Percentiles rank a stretch among this genome's conserved stretches.
These are phyloP conservation scores for Lasiodiplodia gonubiensis DNA, from an alignment of 2,329 filamentous ascomycete species.

Conservation along the genomic window DNA sequence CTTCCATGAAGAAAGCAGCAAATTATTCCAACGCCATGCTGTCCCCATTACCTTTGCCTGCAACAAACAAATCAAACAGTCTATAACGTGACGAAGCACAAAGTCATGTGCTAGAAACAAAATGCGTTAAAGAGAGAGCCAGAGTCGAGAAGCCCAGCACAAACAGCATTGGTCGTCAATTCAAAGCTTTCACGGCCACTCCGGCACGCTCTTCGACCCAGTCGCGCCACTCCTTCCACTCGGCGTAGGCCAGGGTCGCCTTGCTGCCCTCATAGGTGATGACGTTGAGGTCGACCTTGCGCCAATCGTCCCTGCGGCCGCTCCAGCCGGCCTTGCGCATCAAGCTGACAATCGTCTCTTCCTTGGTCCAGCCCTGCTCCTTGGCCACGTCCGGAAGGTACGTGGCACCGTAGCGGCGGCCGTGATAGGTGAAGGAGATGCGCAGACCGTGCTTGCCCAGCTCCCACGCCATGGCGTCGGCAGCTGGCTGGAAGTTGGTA, in stretches of 20 bases:
- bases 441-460: slow-evolving; percentile 85
- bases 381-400: slow-evolving; percentile 90
- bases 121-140: not conserved
- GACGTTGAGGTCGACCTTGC: slow-evolving; percentile 76
- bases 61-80: not conserved
- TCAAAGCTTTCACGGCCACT: slow-evolving; percentile 3
- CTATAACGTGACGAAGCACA: not conserved
- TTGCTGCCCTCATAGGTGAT: slow-evolving; percentile 88
- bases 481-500: slow-evolving; percentile 79
- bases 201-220: slow-evolving; percentile 61
- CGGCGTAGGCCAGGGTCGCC: slow-evolving; percentile 69
- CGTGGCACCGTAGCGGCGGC: slow-evolving; percentile 78
- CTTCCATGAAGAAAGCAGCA: not conserved
- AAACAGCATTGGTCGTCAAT: not conserved
- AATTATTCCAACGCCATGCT: not conserved
- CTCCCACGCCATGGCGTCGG: slow-evolving; percentile 80
- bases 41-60: not conserved
- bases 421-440: slow-evolving; percentile 79
- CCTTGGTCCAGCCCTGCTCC: slow-evolving; percentile 94
- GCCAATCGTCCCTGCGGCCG: slow-evolving; percentile 71
- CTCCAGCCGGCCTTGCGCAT: slow-evolving; percentile 96
- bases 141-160: not conserved
- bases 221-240: slow-evolving; percentile 80
- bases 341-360: slow-evolving; percentile 86
- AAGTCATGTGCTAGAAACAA: not conserved